Evolutionary conservation across 176 grass and related monocot genomes (phyloP), one percentile per base, ranked within the genome.

Genomic region (Dactylis glomerata): DNA sequence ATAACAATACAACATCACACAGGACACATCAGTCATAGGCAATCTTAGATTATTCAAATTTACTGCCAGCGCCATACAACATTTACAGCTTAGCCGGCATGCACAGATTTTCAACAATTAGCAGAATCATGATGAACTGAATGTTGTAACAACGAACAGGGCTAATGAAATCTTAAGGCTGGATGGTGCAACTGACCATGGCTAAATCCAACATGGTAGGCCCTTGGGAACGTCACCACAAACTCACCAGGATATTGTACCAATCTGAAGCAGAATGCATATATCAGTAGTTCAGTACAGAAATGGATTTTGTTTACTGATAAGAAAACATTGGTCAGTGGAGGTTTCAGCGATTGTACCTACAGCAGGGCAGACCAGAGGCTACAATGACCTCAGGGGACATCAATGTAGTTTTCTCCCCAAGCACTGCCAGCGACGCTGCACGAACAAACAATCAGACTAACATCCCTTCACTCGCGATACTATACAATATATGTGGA

Each of bases 201-300:
- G 65, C 93, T 99, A 86, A 99, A 96, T 22, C 93, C 97, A 1
- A 99, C 66, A 89, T 99, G 97, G 70, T 99, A 99, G 3, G 97
- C 97, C 87, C 93, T 92, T 79, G 97, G 97, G 88, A 99, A 99
- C 1, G 97, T 99, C 82, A 99, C 93, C 24, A 99, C 97, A 73
- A 99, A 99, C 74, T 99, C 97, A 33, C 97, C 97, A 59, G 97
- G 93, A 84, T 96, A 87, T 37, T 99, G 97, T n/a, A 99, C 93
- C 86, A 99, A 89, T 87, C 93, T 99, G 85, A 84, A 88, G 62
- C 8, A 87, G 47, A 71, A 82, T 79, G 54, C 10, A 89, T 46
- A 79, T 42, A 68, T 32, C 58, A 28, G 68, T 54, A 34, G 37
- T 32, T 51, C 41, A 73, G 19, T 34, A 87, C 26, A 76, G 1